Evolutionary conservation across 768 basidiomycete species (phyloP).

Genomic region (Mycena floridula): DNA sequence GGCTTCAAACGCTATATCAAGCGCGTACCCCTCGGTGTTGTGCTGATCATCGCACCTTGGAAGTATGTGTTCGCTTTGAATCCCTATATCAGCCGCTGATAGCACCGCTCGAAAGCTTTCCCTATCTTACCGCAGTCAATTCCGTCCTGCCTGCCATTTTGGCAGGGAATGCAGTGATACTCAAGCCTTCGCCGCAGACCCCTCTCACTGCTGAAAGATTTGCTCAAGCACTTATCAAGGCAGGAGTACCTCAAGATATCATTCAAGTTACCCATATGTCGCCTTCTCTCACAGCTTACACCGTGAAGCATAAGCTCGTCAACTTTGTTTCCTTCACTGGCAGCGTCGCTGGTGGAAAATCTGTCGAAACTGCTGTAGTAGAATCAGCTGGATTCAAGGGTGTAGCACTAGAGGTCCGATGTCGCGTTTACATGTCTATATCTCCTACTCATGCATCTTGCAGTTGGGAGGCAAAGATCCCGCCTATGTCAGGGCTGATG

Average conservation of each 20-base stretch:
- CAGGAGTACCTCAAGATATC: constrained; percentile 73
- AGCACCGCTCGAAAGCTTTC: constrained; percentile 56
- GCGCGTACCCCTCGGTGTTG: constrained; percentile 79
- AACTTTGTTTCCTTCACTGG: constrained; percentile 92
- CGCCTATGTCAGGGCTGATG: constrained; percentile 88
- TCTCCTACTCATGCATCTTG: not conserved
- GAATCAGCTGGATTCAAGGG: constrained; percentile 73
- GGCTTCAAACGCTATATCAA: constrained; percentile 82
- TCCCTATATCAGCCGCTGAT: not conserved
- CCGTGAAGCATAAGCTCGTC: constrained; percentile 59
- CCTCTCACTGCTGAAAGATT: constrained; percentile 85
- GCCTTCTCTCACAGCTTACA: constrained; percentile 50
- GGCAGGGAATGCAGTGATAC: constrained; percentile 82
- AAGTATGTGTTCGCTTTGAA: constrained; percentile 49
- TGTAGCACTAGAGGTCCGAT: constrained; percentile 81
- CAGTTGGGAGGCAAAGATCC: constrained; percentile 97
- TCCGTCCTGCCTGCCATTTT: constrained; percentile 88
- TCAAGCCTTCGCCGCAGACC: constrained; percentile 97
- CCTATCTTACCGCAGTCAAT: constrained; percentile 88
- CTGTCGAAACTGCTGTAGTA: constrained; percentile 67
- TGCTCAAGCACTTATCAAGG: constrained; percentile 55
- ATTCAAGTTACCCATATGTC: constrained; percentile 75
- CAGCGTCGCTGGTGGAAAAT: constrained; percentile 65
- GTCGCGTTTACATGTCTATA: constrained; percentile 4
- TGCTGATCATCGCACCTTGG: constrained; percentile 88